Evolutionary conservation across 306 rosid genomes (phyloP).

Genomic region (Medicago lupulina): DNA sequence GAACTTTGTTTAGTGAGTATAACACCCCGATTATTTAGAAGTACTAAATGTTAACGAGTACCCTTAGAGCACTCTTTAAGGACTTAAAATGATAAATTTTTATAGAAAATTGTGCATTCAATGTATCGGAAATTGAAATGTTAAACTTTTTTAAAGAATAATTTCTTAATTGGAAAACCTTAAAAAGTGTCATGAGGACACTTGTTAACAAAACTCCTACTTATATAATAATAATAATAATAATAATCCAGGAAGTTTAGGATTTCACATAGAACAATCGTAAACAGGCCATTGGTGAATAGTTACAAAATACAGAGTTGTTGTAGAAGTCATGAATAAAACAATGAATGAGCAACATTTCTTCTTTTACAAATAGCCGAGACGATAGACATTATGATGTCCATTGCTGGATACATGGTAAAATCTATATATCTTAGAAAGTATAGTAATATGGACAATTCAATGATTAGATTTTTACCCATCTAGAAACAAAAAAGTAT

Average conservation of each 20-base stretch:
- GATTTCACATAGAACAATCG: conserved; percentile 24
- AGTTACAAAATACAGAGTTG: conserved; percentile 5
- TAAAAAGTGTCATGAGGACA: too few relatives aligned
- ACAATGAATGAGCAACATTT: conserved; percentile 4
- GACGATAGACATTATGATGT: conserved; percentile 28
- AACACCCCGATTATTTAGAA: too few relatives aligned
- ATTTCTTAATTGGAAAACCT: too few relatives aligned
- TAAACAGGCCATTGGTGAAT: conserved; percentile 1
- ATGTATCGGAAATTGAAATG: too few relatives aligned
- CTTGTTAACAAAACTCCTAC: too few relatives aligned
- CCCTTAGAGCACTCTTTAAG: too few relatives aligned
- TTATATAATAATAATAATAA: too few relatives aligned
- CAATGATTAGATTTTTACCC: conserved; percentile 32
- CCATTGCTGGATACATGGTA: conserved; percentile 30
- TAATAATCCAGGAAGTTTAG: conserved; percentile 15
- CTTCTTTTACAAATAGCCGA: conserved; percentile 42
- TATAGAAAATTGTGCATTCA: too few relatives aligned
- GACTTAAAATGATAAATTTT: too few relatives aligned
- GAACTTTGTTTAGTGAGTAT: too few relatives aligned
- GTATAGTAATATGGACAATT: conserved; percentile 51
- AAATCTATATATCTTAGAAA: conserved; percentile 34
- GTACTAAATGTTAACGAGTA: too few relatives aligned
- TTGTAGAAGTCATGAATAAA: background rate
- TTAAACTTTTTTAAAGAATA: too few relatives aligned
- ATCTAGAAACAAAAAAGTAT: conserved; percentile 1